Percentiles rank a stretch among this genome's conserved stretches.
phyloP scores from a whole-genome alignment of 768 basidiomycete species.

The Paxillus ammoniavirescens region DNA sequence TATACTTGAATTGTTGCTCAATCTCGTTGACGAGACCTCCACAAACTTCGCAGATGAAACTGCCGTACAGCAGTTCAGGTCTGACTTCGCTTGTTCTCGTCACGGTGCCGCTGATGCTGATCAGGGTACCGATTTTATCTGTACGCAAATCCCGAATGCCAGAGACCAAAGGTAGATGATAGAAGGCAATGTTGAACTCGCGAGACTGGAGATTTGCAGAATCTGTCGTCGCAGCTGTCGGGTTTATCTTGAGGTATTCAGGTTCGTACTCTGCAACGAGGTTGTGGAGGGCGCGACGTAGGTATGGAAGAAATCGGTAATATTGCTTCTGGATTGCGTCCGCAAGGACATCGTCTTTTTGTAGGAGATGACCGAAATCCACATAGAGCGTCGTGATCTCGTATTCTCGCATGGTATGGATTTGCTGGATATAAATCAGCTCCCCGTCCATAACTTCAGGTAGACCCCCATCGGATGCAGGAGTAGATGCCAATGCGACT shows the following conservation, averaged over 20 bases:
- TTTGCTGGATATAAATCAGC: conserved; percentile 86
- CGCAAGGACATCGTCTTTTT: conserved; percentile 89
- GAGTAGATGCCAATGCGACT: conserved; percentile 75
- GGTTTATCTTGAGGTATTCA: conserved; percentile 93
- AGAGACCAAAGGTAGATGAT: conserved; percentile 89
- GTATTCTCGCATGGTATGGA: conserved; percentile 93
- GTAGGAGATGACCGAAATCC: conserved; percentile 88
- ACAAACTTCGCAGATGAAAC: conserved; percentile 91
- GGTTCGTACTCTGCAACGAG: conserved; percentile 89
- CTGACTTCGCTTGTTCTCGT: conserved; percentile 97
- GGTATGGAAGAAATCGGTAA: conserved; percentile 94
- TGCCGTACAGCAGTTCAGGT: conserved; percentile 90
- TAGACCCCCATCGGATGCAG: conserved; percentile 66
- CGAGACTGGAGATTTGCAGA: conserved; percentile 87
- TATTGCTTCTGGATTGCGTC: conserved; percentile 93
- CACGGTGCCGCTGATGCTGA: conserved; percentile 96
- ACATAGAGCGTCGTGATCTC: conserved; percentile 95
- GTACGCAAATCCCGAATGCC: conserved; percentile 93
- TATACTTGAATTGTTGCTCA: conserved; percentile 99
- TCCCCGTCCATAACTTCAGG: conserved; percentile 58
- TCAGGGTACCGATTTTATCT: conserved; percentile 89
- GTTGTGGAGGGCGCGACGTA: conserved; percentile 87
- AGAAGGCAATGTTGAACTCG: conserved; percentile 95
- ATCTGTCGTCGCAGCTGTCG: conserved; percentile 81
- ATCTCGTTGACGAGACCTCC: conserved; percentile 85